Evolutionary conservation across 352 stramenopile species (phyloP).

Genomic region (Phytopythium boreale): DNA sequence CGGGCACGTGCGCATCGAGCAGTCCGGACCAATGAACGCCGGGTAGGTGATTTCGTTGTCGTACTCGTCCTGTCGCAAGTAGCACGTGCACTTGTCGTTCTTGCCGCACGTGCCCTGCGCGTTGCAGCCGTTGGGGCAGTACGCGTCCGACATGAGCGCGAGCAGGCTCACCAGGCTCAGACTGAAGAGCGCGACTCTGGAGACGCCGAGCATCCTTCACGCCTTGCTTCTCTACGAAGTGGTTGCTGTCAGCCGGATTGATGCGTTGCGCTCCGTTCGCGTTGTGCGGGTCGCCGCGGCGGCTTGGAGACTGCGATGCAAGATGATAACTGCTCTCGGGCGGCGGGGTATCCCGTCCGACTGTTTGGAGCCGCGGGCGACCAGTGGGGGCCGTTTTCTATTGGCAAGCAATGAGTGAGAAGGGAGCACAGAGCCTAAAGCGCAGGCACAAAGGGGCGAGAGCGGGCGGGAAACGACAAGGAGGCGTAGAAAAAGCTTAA

Average conservation of each 20-base stretch:
- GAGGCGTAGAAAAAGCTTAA: background rate
- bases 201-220: slow-evolving; percentile 36
- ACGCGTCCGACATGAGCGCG: slow-evolving; percentile 29
- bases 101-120: slow-evolving; percentile 82
- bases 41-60: slow-evolving; percentile 28
- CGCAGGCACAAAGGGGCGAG: background rate
- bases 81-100: slow-evolving; percentile 93
- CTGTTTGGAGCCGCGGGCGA: slow-evolving; percentile 1
- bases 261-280: slow-evolving; percentile 4
- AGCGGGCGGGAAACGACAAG: background rate
- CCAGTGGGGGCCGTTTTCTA: slow-evolving; percentile 5
- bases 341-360: background rate
- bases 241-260: background rate
- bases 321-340: slow-evolving; percentile 3
- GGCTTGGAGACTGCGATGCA: slow-evolving; percentile 1
- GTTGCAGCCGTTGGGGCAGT: slow-evolving; percentile 85
- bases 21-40: slow-evolving; percentile 73
- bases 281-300: slow-evolving; percentile 1
- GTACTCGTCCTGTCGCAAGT: slow-evolving; percentile 66
- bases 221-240: background rate
- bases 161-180: slow-evolving; percentile 31
- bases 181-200: slow-evolving; percentile 37
- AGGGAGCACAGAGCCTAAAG: background rate
- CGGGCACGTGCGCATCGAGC: slow-evolving; percentile 76
- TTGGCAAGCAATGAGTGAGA: background rate